These are phyloP conservation scores for Tricholoma sp. DNA, from an alignment of 768 basidiomycete species.

Conservation along the genomic window DNA sequence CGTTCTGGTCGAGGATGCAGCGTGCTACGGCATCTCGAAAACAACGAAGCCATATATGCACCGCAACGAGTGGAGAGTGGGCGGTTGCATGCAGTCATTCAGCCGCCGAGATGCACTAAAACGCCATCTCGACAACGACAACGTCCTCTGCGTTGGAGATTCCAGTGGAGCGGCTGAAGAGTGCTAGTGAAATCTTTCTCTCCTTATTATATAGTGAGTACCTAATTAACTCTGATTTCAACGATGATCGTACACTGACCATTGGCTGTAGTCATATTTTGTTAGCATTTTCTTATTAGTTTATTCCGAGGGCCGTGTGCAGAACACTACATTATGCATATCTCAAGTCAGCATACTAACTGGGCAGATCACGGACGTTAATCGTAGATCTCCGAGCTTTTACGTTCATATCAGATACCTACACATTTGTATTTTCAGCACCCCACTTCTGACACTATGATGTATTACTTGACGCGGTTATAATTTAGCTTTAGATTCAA, in stretches of 20 bases:
- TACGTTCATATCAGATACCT: background rate
- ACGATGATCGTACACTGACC: background rate
- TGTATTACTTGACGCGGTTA: too few species aligned
- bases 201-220: background rate
- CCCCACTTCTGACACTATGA: background rate
- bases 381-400: background rate
- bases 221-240: background rate
- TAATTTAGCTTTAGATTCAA: background rate
- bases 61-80: slow-evolving; percentile 27
- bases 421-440: too few species aligned
- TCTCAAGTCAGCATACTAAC: background rate
- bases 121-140: slow-evolving; percentile 35
- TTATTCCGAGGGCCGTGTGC: background rate
- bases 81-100: slow-evolving; percentile 37
- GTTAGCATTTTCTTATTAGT: background rate
- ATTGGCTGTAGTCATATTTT: background rate
- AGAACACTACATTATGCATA: background rate
- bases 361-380: background rate
- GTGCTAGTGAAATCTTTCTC: background rate
- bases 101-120: slow-evolving; percentile 42
- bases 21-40: slow-evolving; percentile 9
- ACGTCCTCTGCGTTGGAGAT: slow-evolving; percentile 22
- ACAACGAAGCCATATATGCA: slow-evolving; percentile 22
- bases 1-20: slow-evolving; percentile 21
- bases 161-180: slow-evolving; percentile 14